These are phyloP conservation scores for Cladosporium halotolerans DNA, from an alignment of 2,329 filamentous ascomycete genomes.

Conservation along the genomic window DNA sequence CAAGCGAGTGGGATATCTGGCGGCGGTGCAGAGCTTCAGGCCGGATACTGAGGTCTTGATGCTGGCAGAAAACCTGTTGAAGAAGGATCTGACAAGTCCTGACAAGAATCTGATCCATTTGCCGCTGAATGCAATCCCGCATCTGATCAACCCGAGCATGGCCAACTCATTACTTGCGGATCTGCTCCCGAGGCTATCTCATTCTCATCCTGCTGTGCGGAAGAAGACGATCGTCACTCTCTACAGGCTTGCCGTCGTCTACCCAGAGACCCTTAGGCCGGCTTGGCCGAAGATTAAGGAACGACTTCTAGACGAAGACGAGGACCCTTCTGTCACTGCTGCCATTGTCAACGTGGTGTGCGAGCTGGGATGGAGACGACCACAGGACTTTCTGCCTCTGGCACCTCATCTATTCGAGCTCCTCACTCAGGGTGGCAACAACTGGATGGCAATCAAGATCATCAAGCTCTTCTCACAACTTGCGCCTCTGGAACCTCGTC, in stretches of 20 bases:
- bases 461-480: constrained; percentile 97
- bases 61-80: constrained; percentile 91
- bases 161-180: constrained; percentile 85
- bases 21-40: constrained; percentile 91
- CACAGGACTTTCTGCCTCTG: constrained; percentile 86
- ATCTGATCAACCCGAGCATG: constrained; percentile 87
- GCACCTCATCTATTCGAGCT: constrained; percentile 89
- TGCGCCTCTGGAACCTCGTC: constrained; percentile 82
- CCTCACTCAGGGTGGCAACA: constrained; percentile 85
- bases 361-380: constrained; percentile 88
- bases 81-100: constrained; percentile 80
- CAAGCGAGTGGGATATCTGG: constrained; percentile 91
- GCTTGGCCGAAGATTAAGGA: constrained; percentile 99
- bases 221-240: constrained; percentile 96
- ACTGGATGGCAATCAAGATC: constrained; percentile 99
- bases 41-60: constrained; percentile 95
- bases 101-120: constrained; percentile 73
- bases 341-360: constrained; percentile 96
- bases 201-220: constrained; percentile 76
- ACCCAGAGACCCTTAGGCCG: constrained; percentile 83
- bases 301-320: constrained; percentile 77
- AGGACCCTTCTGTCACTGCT: constrained; percentile 88
- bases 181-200: constrained; percentile 75
- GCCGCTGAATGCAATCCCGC: constrained; percentile 83
- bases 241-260: constrained; percentile 90